These are phyloP conservation scores for Chrysopogon serrulatus DNA, from an alignment of 176 grass and related monocot genomes.

Conservation along the genomic window DNA sequence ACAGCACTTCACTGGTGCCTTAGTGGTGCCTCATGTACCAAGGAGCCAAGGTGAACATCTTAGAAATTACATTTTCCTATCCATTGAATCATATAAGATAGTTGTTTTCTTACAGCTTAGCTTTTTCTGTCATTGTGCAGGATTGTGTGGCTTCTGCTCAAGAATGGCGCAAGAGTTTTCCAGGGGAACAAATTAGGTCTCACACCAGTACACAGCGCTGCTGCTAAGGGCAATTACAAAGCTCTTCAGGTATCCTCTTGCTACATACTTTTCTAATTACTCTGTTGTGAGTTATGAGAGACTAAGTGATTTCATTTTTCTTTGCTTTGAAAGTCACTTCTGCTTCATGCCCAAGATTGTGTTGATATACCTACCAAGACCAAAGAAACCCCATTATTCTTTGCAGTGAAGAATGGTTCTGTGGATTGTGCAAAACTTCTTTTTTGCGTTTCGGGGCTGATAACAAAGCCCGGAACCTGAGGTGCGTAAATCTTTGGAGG, in stretches of 20 bases:
- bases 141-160: slow-evolving; percentile 54
- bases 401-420: slow-evolving; percentile 53
- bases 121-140: slow-evolving; percentile 12
- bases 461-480: slow-evolving; percentile 47
- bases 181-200: slow-evolving; percentile 60
- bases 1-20: slow-evolving; percentile 70
- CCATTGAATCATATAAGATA: background rate
- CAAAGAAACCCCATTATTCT: slow-evolving; percentile 65
- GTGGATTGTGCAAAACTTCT: slow-evolving; percentile 47
- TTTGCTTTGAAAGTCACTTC: slow-evolving; percentile 47
- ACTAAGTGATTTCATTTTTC: slow-evolving; percentile 20
- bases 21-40: slow-evolving; percentile 39
- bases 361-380: slow-evolving; percentile 63
- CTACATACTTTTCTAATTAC: background rate
- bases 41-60: slow-evolving; percentile 43
- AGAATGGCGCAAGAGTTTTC: slow-evolving; percentile 57
- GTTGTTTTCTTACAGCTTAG: background rate
- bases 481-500: slow-evolving; percentile 25
- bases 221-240: slow-evolving; percentile 61
- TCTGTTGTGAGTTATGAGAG: background rate
- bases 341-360: slow-evolving; percentile 48
- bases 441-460: slow-evolving; percentile 49
- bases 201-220: slow-evolving; percentile 48
- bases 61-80: background rate
- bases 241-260: slow-evolving; percentile 52